Evolutionary conservation across 768 basidiomycete species (phyloP).

Genomic region (Coprinopsis marcescibilis): DNA sequence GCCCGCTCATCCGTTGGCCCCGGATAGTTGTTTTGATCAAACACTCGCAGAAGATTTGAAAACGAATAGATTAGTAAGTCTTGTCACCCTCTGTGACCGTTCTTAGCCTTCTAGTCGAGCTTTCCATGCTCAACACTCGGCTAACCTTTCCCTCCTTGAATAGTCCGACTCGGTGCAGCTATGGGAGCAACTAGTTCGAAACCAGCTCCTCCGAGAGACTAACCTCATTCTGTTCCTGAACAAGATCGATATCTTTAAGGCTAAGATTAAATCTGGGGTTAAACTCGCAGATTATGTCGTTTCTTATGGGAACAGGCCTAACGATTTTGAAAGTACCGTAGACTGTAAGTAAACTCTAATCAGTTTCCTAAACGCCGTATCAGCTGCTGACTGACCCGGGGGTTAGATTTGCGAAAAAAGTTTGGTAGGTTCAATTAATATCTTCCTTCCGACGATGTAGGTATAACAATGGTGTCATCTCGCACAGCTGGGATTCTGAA

Average conservation of each 20-base stretch:
- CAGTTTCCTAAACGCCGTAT: too few species aligned
- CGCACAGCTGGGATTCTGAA: conserved; percentile 40
- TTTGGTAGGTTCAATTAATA: conserved; percentile 26
- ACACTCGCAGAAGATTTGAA: conserved; percentile 58
- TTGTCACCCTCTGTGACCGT: too few species aligned
- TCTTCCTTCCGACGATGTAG: neutral
- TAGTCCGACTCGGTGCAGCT: conserved; percentile 75
- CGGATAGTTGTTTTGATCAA: conserved; percentile 56
- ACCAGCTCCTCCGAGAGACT: conserved; percentile 63
- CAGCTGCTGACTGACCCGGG: neutral
- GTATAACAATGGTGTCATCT: too few species aligned
- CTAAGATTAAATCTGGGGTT: conserved; percentile 61
- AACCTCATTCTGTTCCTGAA: conserved; percentile 78
- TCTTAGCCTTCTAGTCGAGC: neutral
- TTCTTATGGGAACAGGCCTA: conserved; percentile 62
- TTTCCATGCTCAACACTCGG: neutral
- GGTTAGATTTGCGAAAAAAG: conserved; percentile 4
- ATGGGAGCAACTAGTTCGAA: conserved; percentile 69
- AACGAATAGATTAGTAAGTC: conserved; percentile 54
- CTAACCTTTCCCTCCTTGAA: neutral
- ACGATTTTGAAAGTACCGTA: conserved; percentile 63
- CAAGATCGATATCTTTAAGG: conserved; percentile 70
- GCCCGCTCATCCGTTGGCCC: neutral
- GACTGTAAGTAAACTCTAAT: conserved; percentile 45
- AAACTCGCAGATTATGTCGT: conserved; percentile 63